These are phyloP conservation scores for Pleurostoma richardsiae DNA, from an alignment of 2,329 filamentous ascomycete species.

Conservation along the genomic window DNA sequence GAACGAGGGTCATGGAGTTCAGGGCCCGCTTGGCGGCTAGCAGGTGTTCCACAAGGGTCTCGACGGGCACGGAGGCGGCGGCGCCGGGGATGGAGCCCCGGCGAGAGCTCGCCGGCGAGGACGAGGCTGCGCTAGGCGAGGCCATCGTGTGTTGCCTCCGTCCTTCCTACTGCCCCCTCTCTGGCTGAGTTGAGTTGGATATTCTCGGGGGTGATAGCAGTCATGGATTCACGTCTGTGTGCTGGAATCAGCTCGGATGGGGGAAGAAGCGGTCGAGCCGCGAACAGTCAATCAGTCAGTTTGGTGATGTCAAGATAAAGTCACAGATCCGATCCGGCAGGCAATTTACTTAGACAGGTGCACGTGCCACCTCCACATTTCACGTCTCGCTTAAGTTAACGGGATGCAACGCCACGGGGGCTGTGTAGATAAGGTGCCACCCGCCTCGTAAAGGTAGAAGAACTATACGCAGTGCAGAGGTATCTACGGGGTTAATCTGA, in stretches of 20 bases:
- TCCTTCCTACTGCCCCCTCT: not conserved
- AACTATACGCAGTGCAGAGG: too few species aligned
- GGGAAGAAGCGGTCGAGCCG: not conserved
- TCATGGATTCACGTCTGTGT: not conserved
- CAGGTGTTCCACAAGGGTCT: slow-evolving; percentile 77
- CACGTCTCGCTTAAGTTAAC: too few species aligned
- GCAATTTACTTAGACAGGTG: not conserved
- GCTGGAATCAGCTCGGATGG: not conserved
- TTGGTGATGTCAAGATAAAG: not conserved
- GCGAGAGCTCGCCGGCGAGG: slow-evolving; percentile 4
- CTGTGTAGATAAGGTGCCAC: too few species aligned
- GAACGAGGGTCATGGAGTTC: slow-evolving; percentile 75
- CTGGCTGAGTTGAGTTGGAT: not conserved
- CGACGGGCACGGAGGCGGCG: slow-evolving; percentile 47
- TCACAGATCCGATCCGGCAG: not conserved
- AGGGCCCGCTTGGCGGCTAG: slow-evolving; percentile 84
- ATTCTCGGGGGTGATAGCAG: not conserved
- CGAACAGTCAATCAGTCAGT: not conserved
- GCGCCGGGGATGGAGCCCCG: slow-evolving; percentile 11
- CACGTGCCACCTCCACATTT: not conserved
- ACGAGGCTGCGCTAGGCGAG: slow-evolving; percentile 7
- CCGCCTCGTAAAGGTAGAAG: too few species aligned
- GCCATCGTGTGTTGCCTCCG: slow-evolving; percentile 2
- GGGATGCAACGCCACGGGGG: too few species aligned
- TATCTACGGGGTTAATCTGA: too few species aligned